Evolutionary conservation across 495 filamentous ascomycete species (phyloP), one percentile per base, ranked within the genome.

Genomic region (Penicillium bialowiezense): DNA sequence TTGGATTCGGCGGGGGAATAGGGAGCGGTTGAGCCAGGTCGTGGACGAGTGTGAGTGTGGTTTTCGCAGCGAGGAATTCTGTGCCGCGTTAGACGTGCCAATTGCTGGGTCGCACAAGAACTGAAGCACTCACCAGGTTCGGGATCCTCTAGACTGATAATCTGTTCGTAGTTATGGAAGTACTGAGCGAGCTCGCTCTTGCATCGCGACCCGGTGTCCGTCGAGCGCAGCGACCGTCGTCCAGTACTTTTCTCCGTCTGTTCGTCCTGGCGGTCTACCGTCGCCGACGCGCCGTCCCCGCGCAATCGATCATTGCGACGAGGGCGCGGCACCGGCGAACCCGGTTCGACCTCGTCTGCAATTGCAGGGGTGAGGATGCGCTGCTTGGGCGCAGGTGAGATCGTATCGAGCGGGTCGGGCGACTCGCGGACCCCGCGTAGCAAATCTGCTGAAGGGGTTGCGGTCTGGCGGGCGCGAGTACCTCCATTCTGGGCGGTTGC

Each of bases 81-180:
- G 41, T 28, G 5, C 12, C 12, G 40, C 14, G 8, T 20, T 37
- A 38, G 60, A 48, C 55, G 12, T 21, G 34, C 5, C 10, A 18
- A 17, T 24, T 17, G 6, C n/a, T 29, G 10, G 19, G 32, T 18
- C 15, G 34, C 19, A 53, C 32, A 37, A 33, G 44, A 37, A 72
- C 80, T 56, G 76, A 95, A 33, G 44, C 37, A 72, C 80, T 56
- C 76, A 95, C 89, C 87, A 48, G 82, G 72, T 62, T 90, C 84
- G 48, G 86, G 82, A 5, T 81, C 80, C 54, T 89, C 85, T 54
- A 91, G 85, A 49, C 86, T 89, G 62, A 96, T 86, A 45, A 95
- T 79, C 55, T 93, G 87, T 63, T 96, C 91, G 67, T 92, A 96
- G 51, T 92, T 90, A 35, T 87, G 83, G 58, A 96, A 95, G 66